phyloP scores from a whole-genome alignment of 371 early-diverging fungal species.

The Rhizopus sp. region DNA sequence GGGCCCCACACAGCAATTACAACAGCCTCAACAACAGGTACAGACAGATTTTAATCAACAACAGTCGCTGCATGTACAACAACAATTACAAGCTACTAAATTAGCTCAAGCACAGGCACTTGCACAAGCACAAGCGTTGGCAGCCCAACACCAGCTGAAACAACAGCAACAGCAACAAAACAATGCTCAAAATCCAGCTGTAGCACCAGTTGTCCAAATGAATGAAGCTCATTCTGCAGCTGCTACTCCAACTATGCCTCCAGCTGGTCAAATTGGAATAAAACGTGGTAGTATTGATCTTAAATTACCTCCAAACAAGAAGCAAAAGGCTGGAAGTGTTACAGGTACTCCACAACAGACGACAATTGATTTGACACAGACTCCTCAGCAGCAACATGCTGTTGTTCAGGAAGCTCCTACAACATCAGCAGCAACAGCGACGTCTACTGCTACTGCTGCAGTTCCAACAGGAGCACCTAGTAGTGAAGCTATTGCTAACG shows the following conservation, averaged over 20 bases:
- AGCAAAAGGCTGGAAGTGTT: slow-evolving; percentile 16
- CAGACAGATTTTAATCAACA: slow-evolving; percentile 1
- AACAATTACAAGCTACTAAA: slow-evolving; percentile 28
- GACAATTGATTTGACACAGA: slow-evolving; percentile 2
- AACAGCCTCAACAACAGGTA: slow-evolving; percentile 3
- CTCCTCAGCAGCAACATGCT: slow-evolving; percentile 6
- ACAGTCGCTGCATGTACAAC: slow-evolving; percentile 30
- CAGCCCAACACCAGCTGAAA: slow-evolving; percentile 14
- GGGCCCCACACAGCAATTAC: slow-evolving; percentile 4
- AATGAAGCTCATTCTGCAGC: neutral
- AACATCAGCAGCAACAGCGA: slow-evolving; percentile 2
- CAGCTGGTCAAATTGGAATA: slow-evolving; percentile 2
- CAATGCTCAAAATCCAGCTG: slow-evolving; percentile 5
- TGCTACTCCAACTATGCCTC: slow-evolving; percentile 10
- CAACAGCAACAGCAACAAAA: slow-evolving; percentile 21
- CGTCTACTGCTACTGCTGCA: neutral
- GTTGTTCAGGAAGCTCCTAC: neutral
- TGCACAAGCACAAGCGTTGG: slow-evolving; percentile 10
- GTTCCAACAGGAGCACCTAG: neutral
- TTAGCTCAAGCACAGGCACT: slow-evolving; percentile 14
- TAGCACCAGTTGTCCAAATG: neutral
- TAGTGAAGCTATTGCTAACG: neutral
- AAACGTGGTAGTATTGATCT: slow-evolving; percentile 45
- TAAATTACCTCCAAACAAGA: slow-evolving; percentile 45
- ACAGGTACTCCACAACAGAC: slow-evolving; percentile 10